Base-by-base conservation (phyloP, 805 yeast genomes). In the Ascoidea tarda region DNA sequence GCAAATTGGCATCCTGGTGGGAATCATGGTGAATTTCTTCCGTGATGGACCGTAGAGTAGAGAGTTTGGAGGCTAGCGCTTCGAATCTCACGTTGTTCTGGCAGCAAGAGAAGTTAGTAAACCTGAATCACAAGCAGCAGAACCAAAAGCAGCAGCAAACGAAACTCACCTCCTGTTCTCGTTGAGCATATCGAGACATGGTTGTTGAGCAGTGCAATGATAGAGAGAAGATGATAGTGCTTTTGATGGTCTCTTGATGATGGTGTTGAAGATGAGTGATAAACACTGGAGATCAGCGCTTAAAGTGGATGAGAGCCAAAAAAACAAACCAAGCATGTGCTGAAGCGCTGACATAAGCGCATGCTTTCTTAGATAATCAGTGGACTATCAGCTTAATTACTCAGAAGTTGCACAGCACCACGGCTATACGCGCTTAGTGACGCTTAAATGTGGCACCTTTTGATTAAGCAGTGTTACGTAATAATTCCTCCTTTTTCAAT, bases 51-150 rank as follows among this genome's bases (percentile, higher is more conserved):
- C 86, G 75, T 58, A 84, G 76, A 1, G 81, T 73, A 1, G 87
- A 74, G 46, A 84, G 69, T 62, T 84, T 84, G 51, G 75, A 72
- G 2, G 90, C 86, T 28, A 84, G 71, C 56, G 74, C 76, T 56
- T 82, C 77, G 56, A 84, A 72, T 55, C 82, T 74, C 45, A 69
- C 69, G 62, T 84, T 85, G 66, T 85, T 85, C 73, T 83, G 67
- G 6, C 21, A 33, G 32, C 31, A 38, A 32, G 32, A 32, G 12
- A n/a, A 3, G 16, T 6, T 12, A 28, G 28, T 21, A 21, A 21
- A 21, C 28, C 33, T 48, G 38, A 16, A 38, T 33, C 47, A 31
- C 16, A 12, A 5, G 14, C 14, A 6, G 12, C 45, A 33, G 14
- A 12, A 32, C 28, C 14, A 10, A 46, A 14, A n/a, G 2, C 48